phyloP scores from a whole-genome alignment of 1,284 basidiomycete species.

The Ganoderma resinaceum region DNA sequence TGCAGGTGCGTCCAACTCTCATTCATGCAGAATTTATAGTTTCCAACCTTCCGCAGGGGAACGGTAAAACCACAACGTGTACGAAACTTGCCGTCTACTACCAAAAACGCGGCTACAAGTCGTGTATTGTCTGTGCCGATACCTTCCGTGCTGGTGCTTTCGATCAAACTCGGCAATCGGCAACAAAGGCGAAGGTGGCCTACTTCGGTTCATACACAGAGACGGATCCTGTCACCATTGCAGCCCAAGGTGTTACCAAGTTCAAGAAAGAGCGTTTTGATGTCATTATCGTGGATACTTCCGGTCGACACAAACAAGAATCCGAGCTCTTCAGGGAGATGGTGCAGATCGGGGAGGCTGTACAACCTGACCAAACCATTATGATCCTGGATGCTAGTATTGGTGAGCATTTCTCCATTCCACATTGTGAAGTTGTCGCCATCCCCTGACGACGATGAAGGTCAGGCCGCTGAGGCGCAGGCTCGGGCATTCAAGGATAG shows the following conservation, averaged over 20 bases:
- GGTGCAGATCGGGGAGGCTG: constrained; percentile 94
- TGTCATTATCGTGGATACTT: constrained; percentile 99
- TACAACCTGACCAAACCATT: constrained; percentile 94
- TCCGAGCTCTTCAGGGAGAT: constrained; percentile 98
- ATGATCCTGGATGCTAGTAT: constrained; percentile 90
- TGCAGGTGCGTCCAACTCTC: constrained; percentile 68
- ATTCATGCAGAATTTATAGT: background rate
- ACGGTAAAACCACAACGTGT: constrained; percentile 98
- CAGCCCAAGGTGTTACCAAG: constrained; percentile 93
- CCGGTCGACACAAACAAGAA: constrained; percentile 97
- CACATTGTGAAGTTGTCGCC: background rate
- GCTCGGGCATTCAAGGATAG: constrained; percentile 98
- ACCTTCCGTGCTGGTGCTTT: constrained; percentile 99
- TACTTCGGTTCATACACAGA: constrained; percentile 99
- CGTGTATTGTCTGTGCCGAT: constrained; percentile 99
- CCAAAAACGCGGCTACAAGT: constrained; percentile 96
- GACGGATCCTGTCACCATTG: constrained; percentile 96
- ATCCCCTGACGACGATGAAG: constrained; percentile 47
- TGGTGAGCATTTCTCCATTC: constrained; percentile 51
- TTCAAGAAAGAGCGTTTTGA: constrained; percentile 99
- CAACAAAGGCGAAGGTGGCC: constrained; percentile 98
- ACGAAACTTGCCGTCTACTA: constrained; percentile 98
- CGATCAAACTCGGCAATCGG: constrained; percentile 95
- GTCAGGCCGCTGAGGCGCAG: constrained; percentile 98
- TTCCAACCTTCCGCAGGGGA: constrained; percentile 64